Percentiles rank a stretch among this genome's conserved stretches.
These are phyloP conservation scores for Cordyceps farinosa DNA, from an alignment of 2,329 filamentous ascomycete species.

Conservation along the genomic window DNA sequence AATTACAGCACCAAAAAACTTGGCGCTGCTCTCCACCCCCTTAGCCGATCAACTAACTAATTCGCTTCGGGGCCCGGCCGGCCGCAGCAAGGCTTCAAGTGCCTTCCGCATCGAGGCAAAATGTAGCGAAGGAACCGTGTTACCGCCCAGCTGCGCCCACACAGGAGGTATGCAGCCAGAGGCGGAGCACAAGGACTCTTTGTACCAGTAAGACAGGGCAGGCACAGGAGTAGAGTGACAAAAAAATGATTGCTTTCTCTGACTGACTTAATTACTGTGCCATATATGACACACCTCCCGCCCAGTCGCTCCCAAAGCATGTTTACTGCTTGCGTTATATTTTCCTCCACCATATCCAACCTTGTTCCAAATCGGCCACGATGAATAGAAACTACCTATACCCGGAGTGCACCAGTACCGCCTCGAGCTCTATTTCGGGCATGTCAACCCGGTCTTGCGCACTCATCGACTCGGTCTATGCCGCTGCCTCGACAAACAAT, in stretches of 20 bases:
- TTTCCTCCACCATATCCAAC: background rate
- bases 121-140: background rate
- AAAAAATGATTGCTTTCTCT: constrained; percentile 1
- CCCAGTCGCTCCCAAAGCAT: background rate
- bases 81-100: constrained; percentile 8
- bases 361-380: background rate
- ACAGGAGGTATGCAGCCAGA: background rate
- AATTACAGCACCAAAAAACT: background rate
- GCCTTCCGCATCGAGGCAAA: constrained; percentile 14
- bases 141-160: constrained; percentile 11
- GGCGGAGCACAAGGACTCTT: constrained; percentile 13
- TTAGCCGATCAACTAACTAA: constrained; percentile 1
- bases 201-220: constrained; percentile 12
- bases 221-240: background rate
- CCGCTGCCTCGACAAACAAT: background rate
- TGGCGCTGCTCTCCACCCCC: background rate
- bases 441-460: constrained; percentile 10
- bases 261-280: background rate
- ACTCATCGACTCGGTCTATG: constrained; percentile 13
- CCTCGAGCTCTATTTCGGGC: constrained; percentile 15
- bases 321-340: background rate
- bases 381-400: constrained; percentile 14
- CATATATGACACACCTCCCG: background rate
- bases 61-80: constrained; percentile 5
- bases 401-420: constrained; percentile 1